A percentile compares a stretch with the other conserved stretches of the same genome.
phyloP scores from a whole-genome alignment of 2,329 filamentous ascomycete species.

The Xylariaceae sp. region DNA sequence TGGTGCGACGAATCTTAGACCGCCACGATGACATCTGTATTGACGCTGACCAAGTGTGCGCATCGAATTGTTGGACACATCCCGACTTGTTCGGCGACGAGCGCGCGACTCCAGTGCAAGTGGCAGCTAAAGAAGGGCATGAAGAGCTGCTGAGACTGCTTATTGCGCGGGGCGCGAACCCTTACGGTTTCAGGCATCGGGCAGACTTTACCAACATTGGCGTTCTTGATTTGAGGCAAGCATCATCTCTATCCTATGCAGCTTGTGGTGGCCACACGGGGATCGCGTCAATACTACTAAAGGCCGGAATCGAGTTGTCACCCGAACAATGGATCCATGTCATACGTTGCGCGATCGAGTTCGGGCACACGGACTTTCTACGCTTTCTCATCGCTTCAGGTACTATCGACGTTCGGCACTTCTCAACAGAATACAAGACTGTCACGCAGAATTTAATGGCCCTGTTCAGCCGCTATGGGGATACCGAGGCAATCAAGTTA shows the following conservation, averaged over 20 bases:
- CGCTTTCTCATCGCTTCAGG: not conserved
- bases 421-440: not conserved
- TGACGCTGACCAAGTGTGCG: not conserved
- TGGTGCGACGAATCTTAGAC: not conserved
- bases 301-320: not conserved
- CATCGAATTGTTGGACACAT: not conserved
- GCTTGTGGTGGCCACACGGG: slow-evolving; percentile 1
- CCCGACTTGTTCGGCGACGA: not conserved
- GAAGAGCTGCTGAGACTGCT: not conserved
- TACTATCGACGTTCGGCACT: not conserved
- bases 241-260: not conserved
- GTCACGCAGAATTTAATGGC: not conserved
- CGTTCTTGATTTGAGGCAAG: not conserved
- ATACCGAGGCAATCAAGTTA: not conserved
- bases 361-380: not conserved
- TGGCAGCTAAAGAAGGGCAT: slow-evolving; percentile 1
- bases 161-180: not conserved
- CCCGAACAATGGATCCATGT: slow-evolving; percentile 1
- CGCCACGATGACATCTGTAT: not conserved
- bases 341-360: not conserved
- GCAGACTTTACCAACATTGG: not conserved
- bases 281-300: not conserved
- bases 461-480: not conserved
- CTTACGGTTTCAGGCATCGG: not conserved
- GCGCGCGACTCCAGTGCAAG: not conserved